phyloP scores from a whole-genome alignment of 2,329 filamentous ascomycete genomes.

The Lecanicillium sp. region DNA sequence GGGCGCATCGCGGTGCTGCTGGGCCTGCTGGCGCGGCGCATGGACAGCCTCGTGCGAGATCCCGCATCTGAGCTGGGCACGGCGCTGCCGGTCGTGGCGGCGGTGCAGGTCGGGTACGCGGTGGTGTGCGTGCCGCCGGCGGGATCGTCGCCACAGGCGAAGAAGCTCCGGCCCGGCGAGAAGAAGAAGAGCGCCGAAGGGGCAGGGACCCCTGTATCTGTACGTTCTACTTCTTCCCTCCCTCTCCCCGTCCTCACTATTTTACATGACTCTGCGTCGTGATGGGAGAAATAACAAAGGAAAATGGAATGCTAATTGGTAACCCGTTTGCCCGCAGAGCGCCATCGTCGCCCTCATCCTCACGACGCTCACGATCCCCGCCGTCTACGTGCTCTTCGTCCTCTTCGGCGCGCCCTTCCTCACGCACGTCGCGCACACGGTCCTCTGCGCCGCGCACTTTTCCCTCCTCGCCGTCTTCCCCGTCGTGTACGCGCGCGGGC shows the following conservation, averaged over 20 bases:
- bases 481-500: slow-evolving; percentile 78
- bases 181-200: slow-evolving; percentile 47
- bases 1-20: slow-evolving; percentile 64
- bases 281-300: no score
- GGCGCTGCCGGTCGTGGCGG: slow-evolving; percentile 55
- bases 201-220: slow-evolving; percentile 42
- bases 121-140: slow-evolving; percentile 59
- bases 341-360: slow-evolving; percentile 45
- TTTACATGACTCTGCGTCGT: no score
- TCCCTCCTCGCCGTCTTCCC: slow-evolving; percentile 72
- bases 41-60: slow-evolving; percentile 61
- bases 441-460: slow-evolving; percentile 76
- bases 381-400: slow-evolving; percentile 58
- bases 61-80: slow-evolving; percentile 58
- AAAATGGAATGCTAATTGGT: no score
- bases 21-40: slow-evolving; percentile 56
- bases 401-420: slow-evolving; percentile 90
- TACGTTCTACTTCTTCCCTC: not conserved
- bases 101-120: slow-evolving; percentile 59
- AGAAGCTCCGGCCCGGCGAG: slow-evolving; percentile 48
- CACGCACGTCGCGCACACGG: slow-evolving; percentile 70
- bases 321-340: no score
- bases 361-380: slow-evolving; percentile 64
- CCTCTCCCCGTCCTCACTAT: slow-evolving; percentile 1
- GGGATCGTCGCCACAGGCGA: slow-evolving; percentile 38